Evolutionary conservation across 495 filamentous ascomycete genomes (phyloP), one percentile per base, ranked within the genome.

Genomic region (Penicillium goetzii): DNA sequence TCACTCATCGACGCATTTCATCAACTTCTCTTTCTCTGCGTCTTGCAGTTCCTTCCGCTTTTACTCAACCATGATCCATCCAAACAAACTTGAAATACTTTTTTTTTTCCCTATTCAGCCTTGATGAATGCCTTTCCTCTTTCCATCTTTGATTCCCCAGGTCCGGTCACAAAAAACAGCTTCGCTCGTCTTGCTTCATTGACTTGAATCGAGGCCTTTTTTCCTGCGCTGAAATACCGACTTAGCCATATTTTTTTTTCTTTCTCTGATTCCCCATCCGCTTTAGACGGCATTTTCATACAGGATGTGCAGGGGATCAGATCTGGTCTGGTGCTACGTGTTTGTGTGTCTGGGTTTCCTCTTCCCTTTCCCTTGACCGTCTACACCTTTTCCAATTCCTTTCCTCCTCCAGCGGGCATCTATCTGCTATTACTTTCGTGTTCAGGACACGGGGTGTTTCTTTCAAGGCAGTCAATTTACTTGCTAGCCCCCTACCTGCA

Each of bases 1-100:
- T 52, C 32, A 53, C 33, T 60, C 49, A 53, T 53, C 50, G 50
- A 53, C 50, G 28, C 43, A 47, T 53, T 60, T 45, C 33, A 55
- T 43, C 55, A 34, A 57, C 38, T 62, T 57, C 56, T 55, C 21
- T 68, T 62, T 66, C 68, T 60, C 59, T 68, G 64, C 41, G 59
- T 54, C 56, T 66, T 63, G 59, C 58, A 59, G 58, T 63, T 36
- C 19, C 72, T 53, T 61, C 61, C 32, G 10, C 59, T 55, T 47
- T 52, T 54, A 41, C 47, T 55, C 49, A 38, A 58, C 19, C 59
- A 23, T 38, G 32, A 55, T 34, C 17, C 52, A 34, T 34, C 25
- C 58, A 60, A 60, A 49, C 34, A 51, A 60, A 60, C 71, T 74
- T 71, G 69, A 65, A 51, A 51, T 51, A 51, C 25, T 71, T 57